Base-by-base conservation (phyloP, 2,329 filamentous ascomycete genomes). In the Cordyceps tenuipes region DNA sequence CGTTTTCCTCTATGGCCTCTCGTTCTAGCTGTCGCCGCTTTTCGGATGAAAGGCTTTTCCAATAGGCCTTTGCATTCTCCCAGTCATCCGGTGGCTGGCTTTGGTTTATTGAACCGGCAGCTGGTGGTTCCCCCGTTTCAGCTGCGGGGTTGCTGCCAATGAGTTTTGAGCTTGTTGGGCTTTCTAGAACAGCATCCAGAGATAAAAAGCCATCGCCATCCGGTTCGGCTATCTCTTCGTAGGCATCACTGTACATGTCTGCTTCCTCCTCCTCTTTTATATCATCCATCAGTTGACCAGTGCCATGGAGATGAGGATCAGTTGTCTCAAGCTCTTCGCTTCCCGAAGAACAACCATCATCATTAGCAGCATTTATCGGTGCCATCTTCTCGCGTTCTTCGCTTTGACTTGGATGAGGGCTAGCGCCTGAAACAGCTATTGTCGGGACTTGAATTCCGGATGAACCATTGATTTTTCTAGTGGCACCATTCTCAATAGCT, bases 161-260 rank as follows among this genome's bases (percentile, higher is more conserved):
- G 15, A 9, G 34, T 34, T 39, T 58, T 12, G 41, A 63, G 56
- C 68, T 63, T 1, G 77, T 66, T 3, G 87, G 84, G 51, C 79
- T 84, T 21, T 86, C 82, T 1, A 90, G 79, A 9, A 91, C 82
- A 12, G 89, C 89, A 70, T 91, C 81, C 8, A 92, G 77, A 5
- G 88, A 91, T 67, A 84, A 78, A 66, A 90, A 92, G 0, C 86
- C 88, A 51, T 82, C 82, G 2, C 80, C 81, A 44, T 88, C 85
- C 4, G 79, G 68, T 15, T 90, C 85, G 0, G 82, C 83, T 0
- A 88, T 75, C 62, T 91, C 87, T 71, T 92, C 89, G 58, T 87
- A 87, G 1, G 89, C 89, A 71, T 92, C 89, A 64, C 86, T 90
- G 68, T 90, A 92, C 26, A 89, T 79, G 62, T 74, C 74, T 59